Base-by-base conservation (phyloP, 2,329 filamentous ascomycete species). In the Metarhizium anisopliae region DNA sequence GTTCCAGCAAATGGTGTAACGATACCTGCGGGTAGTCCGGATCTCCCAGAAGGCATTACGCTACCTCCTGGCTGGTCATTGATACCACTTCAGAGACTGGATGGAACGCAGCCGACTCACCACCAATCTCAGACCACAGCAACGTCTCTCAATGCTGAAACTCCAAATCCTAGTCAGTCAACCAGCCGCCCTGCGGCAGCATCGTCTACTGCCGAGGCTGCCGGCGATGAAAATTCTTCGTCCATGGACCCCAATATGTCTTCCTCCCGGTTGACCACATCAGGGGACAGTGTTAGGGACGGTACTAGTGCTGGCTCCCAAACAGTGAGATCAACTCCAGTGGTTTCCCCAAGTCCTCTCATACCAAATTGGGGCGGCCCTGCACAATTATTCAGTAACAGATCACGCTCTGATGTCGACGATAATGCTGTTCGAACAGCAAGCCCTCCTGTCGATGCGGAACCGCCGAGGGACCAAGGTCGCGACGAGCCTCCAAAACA, bases 21-120 rank as follows among this genome's bases (percentile, higher is more conserved):
- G 1, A 84, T 86, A 53, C 80, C 81, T 4, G 73, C 83, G 3
- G 83, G 82, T 18, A 84, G 81, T 61, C 67, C 79, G 20, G 82
- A 85, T 7, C 72, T 87, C 8, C 84, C 84, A 0, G 78, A 83
- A 54, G 84, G 84, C 6, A 75, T 87, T n/a, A 75, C 79, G 5
- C 77, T 87, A 20, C 84, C 84, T 2, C 75, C 78, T 32, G 84
- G 84, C 5, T 87, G 84, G 84, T 80, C 81, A 25, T 68, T 87
- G 43, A 70, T 86, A 50, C 84, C 84, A 29, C 72, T 87, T 2
- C 78, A 85, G 59, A 75, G 81, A 29, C 61, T 81, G 8, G 77
- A 80, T 52, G 73, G 69, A 67, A 50, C 18, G 63, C 52, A 16
- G 36, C 62, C 32, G 60, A 63, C 10, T 64, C 63, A 53, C 58